These are phyloP conservation scores for Petasospora fabianii DNA, from an alignment of 1,139 yeast species.

Conservation along the genomic window DNA sequence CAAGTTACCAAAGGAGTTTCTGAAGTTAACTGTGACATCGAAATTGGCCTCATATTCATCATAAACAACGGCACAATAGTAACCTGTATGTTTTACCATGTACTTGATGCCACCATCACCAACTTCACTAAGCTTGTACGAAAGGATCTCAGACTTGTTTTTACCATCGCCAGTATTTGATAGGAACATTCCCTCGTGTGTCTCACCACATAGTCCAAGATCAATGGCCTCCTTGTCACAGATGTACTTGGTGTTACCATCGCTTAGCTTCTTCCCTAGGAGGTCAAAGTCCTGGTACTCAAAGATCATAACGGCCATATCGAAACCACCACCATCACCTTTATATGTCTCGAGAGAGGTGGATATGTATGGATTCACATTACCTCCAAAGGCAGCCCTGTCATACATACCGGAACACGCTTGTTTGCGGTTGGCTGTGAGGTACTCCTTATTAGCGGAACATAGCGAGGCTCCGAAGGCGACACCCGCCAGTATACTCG, in stretches of 20 bases:
- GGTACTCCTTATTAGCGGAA: conserved; percentile 46
- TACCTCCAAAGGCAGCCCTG: conserved; percentile 85
- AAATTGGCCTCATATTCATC: conserved; percentile 46
- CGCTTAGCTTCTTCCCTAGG: conserved; percentile 48
- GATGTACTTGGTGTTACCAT: conserved; percentile 48
- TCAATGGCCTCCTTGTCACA: conserved; percentile 73
- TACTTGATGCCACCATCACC: conserved; percentile 65
- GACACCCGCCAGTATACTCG: neutral
- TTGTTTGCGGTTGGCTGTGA: conserved; percentile 51
- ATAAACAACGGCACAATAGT: conserved; percentile 82
- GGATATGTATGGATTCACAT: conserved; percentile 56
- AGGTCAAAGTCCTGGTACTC: conserved; percentile 75
- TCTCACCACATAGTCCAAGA: conserved; percentile 51
- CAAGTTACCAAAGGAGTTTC: conserved; percentile 86
- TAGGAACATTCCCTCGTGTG: conserved; percentile 60
- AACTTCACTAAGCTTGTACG: conserved; percentile 50
- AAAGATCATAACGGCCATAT: conserved; percentile 68
- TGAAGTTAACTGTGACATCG: conserved; percentile 67
- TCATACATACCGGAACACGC: conserved; percentile 90
- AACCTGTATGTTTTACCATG: conserved; percentile 72
- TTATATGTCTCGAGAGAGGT: conserved; percentile 43
- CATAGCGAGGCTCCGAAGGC: conserved; percentile 3
- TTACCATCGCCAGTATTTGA: conserved; percentile 37
- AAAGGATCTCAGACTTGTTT: conserved; percentile 53
- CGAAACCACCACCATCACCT: conserved; percentile 33